These are phyloP conservation scores for Didymella sp. DNA, from an alignment of 2,329 filamentous ascomycete species.

Conservation along the genomic window DNA sequence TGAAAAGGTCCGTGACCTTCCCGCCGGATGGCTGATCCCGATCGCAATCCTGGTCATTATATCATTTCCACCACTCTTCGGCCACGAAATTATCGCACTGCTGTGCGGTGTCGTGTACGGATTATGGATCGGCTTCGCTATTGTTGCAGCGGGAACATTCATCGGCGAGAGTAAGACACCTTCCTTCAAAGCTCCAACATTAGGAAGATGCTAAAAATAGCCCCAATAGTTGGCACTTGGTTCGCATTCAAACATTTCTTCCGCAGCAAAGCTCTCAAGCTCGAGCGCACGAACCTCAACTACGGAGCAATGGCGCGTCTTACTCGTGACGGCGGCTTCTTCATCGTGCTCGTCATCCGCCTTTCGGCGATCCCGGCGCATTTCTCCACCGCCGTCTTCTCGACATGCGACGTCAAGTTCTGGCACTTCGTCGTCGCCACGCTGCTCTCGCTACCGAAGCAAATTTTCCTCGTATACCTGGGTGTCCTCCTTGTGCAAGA, in stretches of 20 bases:
- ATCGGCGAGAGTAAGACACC: slow-evolving; percentile 41
- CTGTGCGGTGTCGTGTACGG: slow-evolving; percentile 47
- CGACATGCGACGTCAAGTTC: slow-evolving; percentile 48
- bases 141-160: slow-evolving; percentile 46
- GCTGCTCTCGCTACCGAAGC: slow-evolving; percentile 45
- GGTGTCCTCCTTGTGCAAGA: slow-evolving; percentile 44
- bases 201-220: slow-evolving; percentile 17
- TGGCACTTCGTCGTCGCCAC: slow-evolving; percentile 46
- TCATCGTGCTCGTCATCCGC: slow-evolving; percentile 46
- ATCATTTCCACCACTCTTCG: slow-evolving; percentile 47
- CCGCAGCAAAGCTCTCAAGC: slow-evolving; percentile 38
- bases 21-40: slow-evolving; percentile 47
- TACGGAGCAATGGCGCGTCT: slow-evolving; percentile 47
- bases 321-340: slow-evolving; percentile 45
- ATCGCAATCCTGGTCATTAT: slow-evolving; percentile 44
- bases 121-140: slow-evolving; percentile 45
- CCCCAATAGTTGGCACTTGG: slow-evolving; percentile 42
- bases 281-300: slow-evolving; percentile 47
- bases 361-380: slow-evolving; percentile 46
- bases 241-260: slow-evolving; percentile 46
- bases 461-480: slow-evolving; percentile 47
- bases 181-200: too few relatives aligned
- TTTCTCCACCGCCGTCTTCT: slow-evolving; percentile 47
- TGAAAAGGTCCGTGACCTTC: slow-evolving; percentile 44
- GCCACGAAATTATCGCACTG: slow-evolving; percentile 44